phyloP scores from a whole-genome alignment of 2,329 filamentous ascomycete species.

The Aspergillus candidus region DNA sequence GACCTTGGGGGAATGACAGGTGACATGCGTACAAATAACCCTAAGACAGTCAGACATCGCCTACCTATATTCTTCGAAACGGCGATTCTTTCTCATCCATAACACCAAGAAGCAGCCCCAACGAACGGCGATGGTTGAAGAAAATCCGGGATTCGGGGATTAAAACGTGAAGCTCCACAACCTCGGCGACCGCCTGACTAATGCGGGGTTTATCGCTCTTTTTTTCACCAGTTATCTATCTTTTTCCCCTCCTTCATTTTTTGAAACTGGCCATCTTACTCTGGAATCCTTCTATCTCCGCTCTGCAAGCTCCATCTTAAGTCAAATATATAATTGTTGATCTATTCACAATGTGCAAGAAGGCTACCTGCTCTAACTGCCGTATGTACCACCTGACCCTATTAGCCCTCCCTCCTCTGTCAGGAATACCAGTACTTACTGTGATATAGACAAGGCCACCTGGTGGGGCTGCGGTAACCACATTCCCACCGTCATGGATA shows the following conservation, averaged over 20 bases:
- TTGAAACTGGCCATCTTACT: not conserved
- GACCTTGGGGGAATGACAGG: too few relatives aligned
- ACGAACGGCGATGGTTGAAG: not conserved
- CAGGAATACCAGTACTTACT: slow-evolving; percentile 6
- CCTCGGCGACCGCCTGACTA: not conserved
- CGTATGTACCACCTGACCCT: slow-evolving; percentile 43
- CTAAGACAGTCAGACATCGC: too few relatives aligned
- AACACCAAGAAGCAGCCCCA: not conserved
- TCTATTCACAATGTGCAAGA: slow-evolving; percentile 54
- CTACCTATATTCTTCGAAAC: not conserved
- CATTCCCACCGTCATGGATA: slow-evolving; percentile 57
- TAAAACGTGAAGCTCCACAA: too few relatives aligned
- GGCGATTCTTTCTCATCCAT: not conserved
- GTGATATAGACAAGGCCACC: slow-evolving; percentile 48
- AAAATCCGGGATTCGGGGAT: slow-evolving; percentile 1
- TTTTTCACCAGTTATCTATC: not conserved
- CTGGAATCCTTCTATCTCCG: not conserved
- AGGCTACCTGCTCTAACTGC: slow-evolving; percentile 57
- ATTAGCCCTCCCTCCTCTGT: not conserved
- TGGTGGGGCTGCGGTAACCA: slow-evolving; percentile 64
- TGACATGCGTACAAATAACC: too few relatives aligned
- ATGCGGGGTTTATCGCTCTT: not conserved
- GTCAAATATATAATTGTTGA: not conserved
- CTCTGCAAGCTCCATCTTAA: too few relatives aligned
- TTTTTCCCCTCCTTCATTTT: not conserved